Base-by-base conservation (phyloP, 2,329 filamentous ascomycete genomes). In the Didymella segeticola region DNA sequence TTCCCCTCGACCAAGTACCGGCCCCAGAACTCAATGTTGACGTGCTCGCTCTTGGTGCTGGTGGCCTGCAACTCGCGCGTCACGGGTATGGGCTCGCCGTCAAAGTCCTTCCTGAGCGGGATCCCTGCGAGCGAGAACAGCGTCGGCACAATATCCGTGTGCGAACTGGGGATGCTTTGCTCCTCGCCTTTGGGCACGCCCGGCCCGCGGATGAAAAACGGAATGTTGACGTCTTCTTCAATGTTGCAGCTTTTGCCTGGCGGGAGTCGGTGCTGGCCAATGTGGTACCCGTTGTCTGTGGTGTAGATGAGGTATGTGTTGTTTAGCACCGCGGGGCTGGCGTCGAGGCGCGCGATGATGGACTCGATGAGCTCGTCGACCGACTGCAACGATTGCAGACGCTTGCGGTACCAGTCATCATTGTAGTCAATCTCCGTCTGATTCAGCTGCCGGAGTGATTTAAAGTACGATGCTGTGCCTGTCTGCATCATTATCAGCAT, bases 301-400 rank as follows among this genome's bases (percentile, higher is more conserved):
- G 70, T 72, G 62, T 74, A 78, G 51, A 78, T 69, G 15, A 78
- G 58, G 38, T 77, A 78, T 0, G 75, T 83, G 47, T 83, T 80
- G 6, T 82, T 76, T 7, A 82, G 63, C 3, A 81, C 63, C 3
- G 67, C 72, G 0, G 60, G 58, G 12, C 70, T 73, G 4, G 71
- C 56, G 14, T 78, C 73, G 2, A 85, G 68, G 0, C 75, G 75
- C 1, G 66, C 56, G 3, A 84, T 60, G 5, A 84, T 60, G 0
- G 66, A 62, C 5, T 81, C 78, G 6, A 85, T 76, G 36, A 84
- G 72, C 57, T 85, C 83, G 56, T 85, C 82, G 0, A 85, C 82
- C 1, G 79, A 74, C 57, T 84, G 82, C 4, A 84, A 65, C 2
- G 82, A 68, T 17, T 78, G 78, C 2, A 85, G 68, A 2, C 83